These are phyloP conservation scores for Yarrowia hollandica DNA, from an alignment of 805 yeast species.

Conservation along the genomic window DNA sequence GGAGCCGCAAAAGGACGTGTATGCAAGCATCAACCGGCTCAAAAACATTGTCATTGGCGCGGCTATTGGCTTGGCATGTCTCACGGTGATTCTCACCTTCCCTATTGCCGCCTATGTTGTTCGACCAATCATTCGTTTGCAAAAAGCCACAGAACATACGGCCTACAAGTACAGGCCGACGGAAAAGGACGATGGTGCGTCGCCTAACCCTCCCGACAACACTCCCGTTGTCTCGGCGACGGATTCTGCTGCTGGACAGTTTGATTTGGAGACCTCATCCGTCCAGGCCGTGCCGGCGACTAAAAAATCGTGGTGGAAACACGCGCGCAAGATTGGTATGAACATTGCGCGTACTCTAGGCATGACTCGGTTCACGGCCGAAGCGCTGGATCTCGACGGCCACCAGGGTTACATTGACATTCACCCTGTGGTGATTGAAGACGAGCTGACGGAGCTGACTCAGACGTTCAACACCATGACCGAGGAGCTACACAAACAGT, in stretches of 20 bases:
- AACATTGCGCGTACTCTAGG: conserved; percentile 4
- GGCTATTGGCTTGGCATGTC: conserved; percentile 72
- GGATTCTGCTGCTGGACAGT: background rate
- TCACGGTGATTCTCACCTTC: conserved; percentile 72
- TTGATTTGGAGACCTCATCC: background rate
- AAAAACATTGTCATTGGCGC: conserved; percentile 73
- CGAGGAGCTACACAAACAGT: conserved; percentile 80
- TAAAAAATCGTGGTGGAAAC: background rate
- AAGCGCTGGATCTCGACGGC: conserved; percentile 1
- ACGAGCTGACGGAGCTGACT: conserved; percentile 84
- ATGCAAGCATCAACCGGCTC: conserved; percentile 61
- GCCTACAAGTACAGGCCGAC: conserved; percentile 38
- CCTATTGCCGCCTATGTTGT: conserved; percentile 84
- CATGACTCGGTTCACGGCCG: conserved; percentile 22
- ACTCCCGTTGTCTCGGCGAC: background rate
- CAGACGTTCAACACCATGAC: conserved; percentile 92
- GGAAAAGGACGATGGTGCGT: background rate
- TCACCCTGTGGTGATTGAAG: conserved; percentile 42
- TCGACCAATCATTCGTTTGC: conserved; percentile 74
- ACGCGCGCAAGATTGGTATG: background rate
- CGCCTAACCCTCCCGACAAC: conserved; percentile 1
- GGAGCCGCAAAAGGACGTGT: conserved; percentile 59
- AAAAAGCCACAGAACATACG: conserved; percentile 77
- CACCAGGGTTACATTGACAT: conserved; percentile 9
- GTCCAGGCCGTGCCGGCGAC: background rate